Percentiles rank a stretch among this genome's conserved stretches.
Conservation (phyloP, 495 filamentous ascomycete species). For the Cetradonia linearis region DNA sequence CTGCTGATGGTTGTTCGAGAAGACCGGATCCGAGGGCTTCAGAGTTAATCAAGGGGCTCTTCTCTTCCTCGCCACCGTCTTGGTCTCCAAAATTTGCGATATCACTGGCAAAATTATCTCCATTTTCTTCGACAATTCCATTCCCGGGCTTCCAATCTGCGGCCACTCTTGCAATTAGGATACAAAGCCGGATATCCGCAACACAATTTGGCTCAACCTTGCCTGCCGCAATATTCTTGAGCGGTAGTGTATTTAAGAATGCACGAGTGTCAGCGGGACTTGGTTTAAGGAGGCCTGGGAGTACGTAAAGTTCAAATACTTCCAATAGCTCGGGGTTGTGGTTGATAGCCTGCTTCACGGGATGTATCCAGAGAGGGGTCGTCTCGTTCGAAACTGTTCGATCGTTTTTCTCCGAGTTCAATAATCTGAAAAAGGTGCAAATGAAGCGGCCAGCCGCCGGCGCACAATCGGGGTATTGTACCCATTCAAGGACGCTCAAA, state of each 20-base stretch:
- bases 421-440: conserved; percentile 44
- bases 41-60: not conserved
- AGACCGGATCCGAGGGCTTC: conserved; percentile 41
- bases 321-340: conserved; percentile 48
- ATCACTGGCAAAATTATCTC: not conserved
- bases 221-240: conserved; percentile 31
- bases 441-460: conserved; percentile 56
- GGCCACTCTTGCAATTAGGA: conserved; percentile 57
- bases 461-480: conserved; percentile 50
- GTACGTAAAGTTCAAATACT: conserved; percentile 60
- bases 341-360: conserved; percentile 32
- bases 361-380: conserved; percentile 18
- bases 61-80: not conserved
- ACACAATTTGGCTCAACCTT: conserved; percentile 35
- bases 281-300: conserved; percentile 57
- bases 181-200: conserved; percentile 42
- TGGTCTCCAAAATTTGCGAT: not conserved
- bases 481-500: conserved; percentile 47
- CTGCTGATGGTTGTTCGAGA: conserved; percentile 50
- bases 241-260: conserved; percentile 43
- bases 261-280: conserved; percentile 42
- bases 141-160: not conserved
- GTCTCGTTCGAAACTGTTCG: not conserved
- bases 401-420: not conserved
- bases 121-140: not conserved